Evolutionary conservation across 306 rosid species (phyloP).

Genomic region (Betula pendula): DNA sequence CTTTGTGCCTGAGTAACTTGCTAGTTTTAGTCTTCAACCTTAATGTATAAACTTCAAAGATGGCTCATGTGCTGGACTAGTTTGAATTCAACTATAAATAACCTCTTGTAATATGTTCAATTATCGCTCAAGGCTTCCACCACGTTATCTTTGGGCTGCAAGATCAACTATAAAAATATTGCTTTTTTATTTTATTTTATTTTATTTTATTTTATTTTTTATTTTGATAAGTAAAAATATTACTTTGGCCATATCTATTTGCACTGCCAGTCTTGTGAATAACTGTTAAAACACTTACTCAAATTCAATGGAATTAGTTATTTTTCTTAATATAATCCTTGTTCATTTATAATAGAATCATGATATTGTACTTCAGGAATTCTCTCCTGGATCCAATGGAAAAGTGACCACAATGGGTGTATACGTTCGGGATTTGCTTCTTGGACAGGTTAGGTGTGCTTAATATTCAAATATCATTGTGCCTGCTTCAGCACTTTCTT

Average conservation of each 20-base stretch:
- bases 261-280: not conserved
- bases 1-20: not conserved
- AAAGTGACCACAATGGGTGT: slow-evolving; percentile 95
- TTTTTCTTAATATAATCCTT: slow-evolving; percentile 5
- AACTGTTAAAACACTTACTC: not conserved
- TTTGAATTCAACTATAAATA: not conserved
- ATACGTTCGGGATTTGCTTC: slow-evolving; percentile 92
- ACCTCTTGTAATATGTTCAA: too few species aligned
- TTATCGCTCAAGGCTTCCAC: too few species aligned
- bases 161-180: not conserved
- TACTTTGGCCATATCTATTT: not conserved
- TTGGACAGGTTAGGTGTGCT: slow-evolving; percentile 74
- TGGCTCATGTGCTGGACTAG: not conserved
- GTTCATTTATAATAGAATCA: slow-evolving; percentile 21
- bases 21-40: not conserved
- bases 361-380: slow-evolving; percentile 63
- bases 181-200: too few species aligned
- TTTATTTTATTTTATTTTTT: too few species aligned
- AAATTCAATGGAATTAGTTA: not conserved
- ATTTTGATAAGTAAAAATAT: too few species aligned
- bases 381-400: slow-evolving; percentile 97
- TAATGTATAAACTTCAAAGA: not conserved
- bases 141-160: not conserved
- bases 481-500: slow-evolving; percentile 22
- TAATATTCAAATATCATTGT: slow-evolving; percentile 3